Evolutionary conservation across 2,329 filamentous ascomycete genomes (phyloP).

Genomic region (Cytospora leucostoma): DNA sequence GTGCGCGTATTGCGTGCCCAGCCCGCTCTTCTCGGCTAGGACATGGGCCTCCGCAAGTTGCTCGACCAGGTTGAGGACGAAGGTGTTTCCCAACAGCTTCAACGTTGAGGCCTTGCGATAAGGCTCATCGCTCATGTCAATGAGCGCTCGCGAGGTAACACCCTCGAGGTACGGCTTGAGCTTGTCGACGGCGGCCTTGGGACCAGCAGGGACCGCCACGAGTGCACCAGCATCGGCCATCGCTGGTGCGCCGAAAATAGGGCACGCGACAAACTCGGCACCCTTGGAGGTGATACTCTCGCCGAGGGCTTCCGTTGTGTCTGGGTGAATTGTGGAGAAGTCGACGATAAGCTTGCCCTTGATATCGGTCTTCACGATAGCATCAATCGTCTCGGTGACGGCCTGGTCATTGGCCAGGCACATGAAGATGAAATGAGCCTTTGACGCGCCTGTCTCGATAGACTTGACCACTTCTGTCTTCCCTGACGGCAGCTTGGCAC

Average conservation of each 20-base stretch:
- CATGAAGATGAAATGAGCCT: slow-evolving; percentile 77
- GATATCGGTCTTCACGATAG: slow-evolving; percentile 58
- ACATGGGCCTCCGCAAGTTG: slow-evolving; percentile 77
- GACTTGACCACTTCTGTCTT: slow-evolving; percentile 66
- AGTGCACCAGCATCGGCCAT: slow-evolving; percentile 72
- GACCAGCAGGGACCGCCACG: slow-evolving; percentile 72
- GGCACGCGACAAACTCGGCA: slow-evolving; percentile 71
- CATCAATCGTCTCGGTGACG: slow-evolving; percentile 62
- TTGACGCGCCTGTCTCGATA: slow-evolving; percentile 65
- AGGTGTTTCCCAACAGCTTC: slow-evolving; percentile 85
- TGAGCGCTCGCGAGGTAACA: slow-evolving; percentile 68
- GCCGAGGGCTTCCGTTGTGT: slow-evolving; percentile 70
- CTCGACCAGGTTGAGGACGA: slow-evolving; percentile 81
- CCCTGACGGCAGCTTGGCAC: slow-evolving; percentile 57
- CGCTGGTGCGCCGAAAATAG: slow-evolving; percentile 70
- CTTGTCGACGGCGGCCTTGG: slow-evolving; percentile 58
- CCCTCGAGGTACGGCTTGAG: slow-evolving; percentile 71
- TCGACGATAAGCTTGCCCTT: slow-evolving; percentile 80
- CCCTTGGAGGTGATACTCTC: slow-evolving; percentile 58
- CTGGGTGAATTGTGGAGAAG: slow-evolving; percentile 84
- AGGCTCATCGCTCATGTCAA: slow-evolving; percentile 70
- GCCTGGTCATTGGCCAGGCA: slow-evolving; percentile 79
- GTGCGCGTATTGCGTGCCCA: slow-evolving; percentile 71
- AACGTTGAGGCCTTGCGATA: slow-evolving; percentile 69
- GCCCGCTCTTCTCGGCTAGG: slow-evolving; percentile 76